Evolutionary conservation across 78 protist species (phyloP), one percentile per base, ranked within the genome.

Genomic region (Dictyostelium purpureum): DNA sequence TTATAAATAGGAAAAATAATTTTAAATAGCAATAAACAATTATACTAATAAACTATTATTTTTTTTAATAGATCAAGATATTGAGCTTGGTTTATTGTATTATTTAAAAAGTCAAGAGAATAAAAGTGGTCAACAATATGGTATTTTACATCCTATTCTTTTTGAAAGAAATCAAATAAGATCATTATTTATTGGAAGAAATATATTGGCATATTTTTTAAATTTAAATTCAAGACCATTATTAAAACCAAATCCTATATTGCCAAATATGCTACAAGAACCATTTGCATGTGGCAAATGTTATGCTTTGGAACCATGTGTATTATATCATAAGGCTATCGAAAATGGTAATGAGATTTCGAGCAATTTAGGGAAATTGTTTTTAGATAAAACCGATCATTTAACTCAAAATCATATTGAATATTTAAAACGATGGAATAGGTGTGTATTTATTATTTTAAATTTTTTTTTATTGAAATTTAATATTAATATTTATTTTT

Each of bases 241-340:
- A 19, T 35, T 59, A 28, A 73, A 73, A 57, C 80, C 80, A n/a
- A 73, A 70, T 43, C 74, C 82, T 42, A 37, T 73, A 5, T 24
- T 85, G 35, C 92, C 92, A 28, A 65, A 56, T 33, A 85, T 73
- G 80, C 40, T 85, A 33, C 76, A 76, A 33, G 82, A 85, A 28
- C 18, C 7, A 26, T 21, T 18, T 18, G 19, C 63, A 6, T 85
- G 92, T 74, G 3, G 43, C 7, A 85, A 70, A 26, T 85, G 92
- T 74, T 85, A 73, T 51, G 19, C 77, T 0, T 7, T 59, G 4
- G 92, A 85, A 33, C 82, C 28, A 59, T 85, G 92, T 59, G 6
- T 85, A 21, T 5, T 85, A 9, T 74, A 85, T 33, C 92, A 85
- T 61, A 70, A 73, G 21, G 73, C 92, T 24, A 74, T 85, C 33